A percentile compares a stretch with the other conserved stretches of the same genome.
Conservation (phyloP, 352 stramenopile genomes). For the Thalassiosira sp. region DNA sequence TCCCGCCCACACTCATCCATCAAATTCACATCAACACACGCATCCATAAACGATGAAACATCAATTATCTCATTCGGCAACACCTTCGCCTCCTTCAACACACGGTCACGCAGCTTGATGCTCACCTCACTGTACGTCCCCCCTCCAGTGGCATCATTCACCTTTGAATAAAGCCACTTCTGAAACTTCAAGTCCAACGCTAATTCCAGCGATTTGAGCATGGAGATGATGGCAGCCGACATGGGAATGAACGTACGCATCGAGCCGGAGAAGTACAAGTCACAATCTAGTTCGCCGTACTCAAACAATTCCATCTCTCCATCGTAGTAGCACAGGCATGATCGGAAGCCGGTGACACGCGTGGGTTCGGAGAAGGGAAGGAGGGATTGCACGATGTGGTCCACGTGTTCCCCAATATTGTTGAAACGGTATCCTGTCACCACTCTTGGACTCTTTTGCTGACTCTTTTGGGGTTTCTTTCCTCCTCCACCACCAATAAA, state of each 20-base stretch:
- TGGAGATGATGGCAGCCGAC: slow-evolving; percentile 67
- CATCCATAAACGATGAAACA: slow-evolving; percentile 84
- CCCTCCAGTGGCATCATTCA: slow-evolving; percentile 56
- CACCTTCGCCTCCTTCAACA: slow-evolving; percentile 80
- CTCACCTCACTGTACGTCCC: slow-evolving; percentile 44
- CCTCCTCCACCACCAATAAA: slow-evolving; percentile 19
- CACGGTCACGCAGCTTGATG: slow-evolving; percentile 75
- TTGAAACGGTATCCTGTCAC: slow-evolving; percentile 79
- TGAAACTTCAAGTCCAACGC: slow-evolving; percentile 78
- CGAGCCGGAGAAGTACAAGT: slow-evolving; percentile 71
- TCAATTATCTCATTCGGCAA: slow-evolving; percentile 85
- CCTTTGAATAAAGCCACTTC: slow-evolving; percentile 65
- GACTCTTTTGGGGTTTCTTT: slow-evolving; percentile 43
- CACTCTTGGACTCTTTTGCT: slow-evolving; percentile 51
- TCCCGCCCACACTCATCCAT: slow-evolving; percentile 84
- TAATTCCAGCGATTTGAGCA: slow-evolving; percentile 70
- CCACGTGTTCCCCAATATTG: slow-evolving; percentile 76
- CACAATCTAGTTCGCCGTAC: slow-evolving; percentile 74
- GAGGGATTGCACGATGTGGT: slow-evolving; percentile 75
- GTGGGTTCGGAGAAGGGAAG: slow-evolving; percentile 71
- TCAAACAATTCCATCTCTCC: slow-evolving; percentile 81
- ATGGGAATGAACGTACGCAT: slow-evolving; percentile 76
- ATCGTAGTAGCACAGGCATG: slow-evolving; percentile 82
- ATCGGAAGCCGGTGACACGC: slow-evolving; percentile 72
- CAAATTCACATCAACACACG: slow-evolving; percentile 78